Evolutionary conservation across 768 basidiomycete species (phyloP).

Genomic region (Boletellus emodensis): DNA sequence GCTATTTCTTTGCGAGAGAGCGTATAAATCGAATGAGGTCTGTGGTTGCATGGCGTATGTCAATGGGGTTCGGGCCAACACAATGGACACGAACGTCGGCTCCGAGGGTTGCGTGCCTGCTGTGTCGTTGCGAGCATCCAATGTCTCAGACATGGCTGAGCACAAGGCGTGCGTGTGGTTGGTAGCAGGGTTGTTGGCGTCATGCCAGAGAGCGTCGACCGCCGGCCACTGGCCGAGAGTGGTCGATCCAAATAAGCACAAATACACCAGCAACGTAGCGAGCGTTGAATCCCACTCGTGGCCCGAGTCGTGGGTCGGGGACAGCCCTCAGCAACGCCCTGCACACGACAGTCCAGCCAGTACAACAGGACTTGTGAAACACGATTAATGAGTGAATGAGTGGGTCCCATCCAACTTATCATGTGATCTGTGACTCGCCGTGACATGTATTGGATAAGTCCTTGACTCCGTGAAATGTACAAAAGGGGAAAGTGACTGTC

Average conservation of each 20-base stretch:
- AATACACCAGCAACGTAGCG: conserved; percentile 19
- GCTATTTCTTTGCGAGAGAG: conserved; percentile 81
- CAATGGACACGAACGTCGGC: conserved; percentile 28
- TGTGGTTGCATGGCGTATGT: conserved; percentile 30
- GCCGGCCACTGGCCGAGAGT: neutral
- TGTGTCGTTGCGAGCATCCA: conserved; percentile 29
- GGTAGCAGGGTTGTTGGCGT: neutral
- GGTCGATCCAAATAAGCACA: conserved; percentile 27
- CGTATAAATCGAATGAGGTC: conserved; percentile 80
- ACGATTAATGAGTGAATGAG: no score
- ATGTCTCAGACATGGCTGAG: conserved; percentile 36
- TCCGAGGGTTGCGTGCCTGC: conserved; percentile 30
- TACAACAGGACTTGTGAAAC: no score
- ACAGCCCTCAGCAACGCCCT: neutral
- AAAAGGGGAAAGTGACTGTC: no score
- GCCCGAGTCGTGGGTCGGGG: neutral
- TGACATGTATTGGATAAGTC: no score
- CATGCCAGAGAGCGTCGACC: neutral
- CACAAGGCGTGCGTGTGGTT: neutral
- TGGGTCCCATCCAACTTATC: neutral
- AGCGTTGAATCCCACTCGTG: no score
- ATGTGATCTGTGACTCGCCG: no score
- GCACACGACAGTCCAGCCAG: no score
- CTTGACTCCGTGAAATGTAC: no score
- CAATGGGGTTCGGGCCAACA: conserved; percentile 9